These are phyloP conservation scores for Saccharomyces hybrid DNA, from an alignment of 1,139 yeast species.

Conservation along the genomic window DNA sequence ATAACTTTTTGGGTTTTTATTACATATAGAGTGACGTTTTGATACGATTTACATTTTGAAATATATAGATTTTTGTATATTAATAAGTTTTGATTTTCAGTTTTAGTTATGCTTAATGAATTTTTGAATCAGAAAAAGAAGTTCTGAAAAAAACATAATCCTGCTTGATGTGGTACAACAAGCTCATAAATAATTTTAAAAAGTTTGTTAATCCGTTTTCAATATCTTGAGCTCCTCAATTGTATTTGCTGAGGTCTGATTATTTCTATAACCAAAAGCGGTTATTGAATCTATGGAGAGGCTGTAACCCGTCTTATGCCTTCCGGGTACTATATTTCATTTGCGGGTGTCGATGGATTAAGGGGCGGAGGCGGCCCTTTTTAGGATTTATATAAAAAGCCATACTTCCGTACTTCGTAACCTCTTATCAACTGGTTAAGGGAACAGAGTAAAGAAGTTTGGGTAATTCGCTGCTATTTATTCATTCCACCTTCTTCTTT, in stretches of 20 bases:
- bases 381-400: background rate
- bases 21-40: background rate
- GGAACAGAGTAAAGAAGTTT: background rate
- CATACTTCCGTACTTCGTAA: background rate
- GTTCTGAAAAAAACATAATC: too few relatives aligned
- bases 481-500: background rate
- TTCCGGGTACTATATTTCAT: background rate
- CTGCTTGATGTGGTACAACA: background rate
- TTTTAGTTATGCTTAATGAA: background rate
- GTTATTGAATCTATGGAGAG: background rate
- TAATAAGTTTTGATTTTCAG: too few relatives aligned
- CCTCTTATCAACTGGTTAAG: background rate
- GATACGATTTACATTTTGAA: background rate
- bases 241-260: background rate
- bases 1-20: background rate
- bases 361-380: constrained; percentile 1
- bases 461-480: background rate
- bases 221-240: too few relatives aligned
- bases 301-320: background rate
- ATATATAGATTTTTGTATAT: background rate
- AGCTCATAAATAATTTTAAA: background rate
- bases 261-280: background rate
- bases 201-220: too few relatives aligned
- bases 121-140: too few relatives aligned
- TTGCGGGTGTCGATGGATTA: constrained; percentile 1